Evolutionary conservation across 2,329 filamentous ascomycete species (phyloP), one percentile per base, ranked within the genome.

Genomic region (Epichloe typhina): DNA sequence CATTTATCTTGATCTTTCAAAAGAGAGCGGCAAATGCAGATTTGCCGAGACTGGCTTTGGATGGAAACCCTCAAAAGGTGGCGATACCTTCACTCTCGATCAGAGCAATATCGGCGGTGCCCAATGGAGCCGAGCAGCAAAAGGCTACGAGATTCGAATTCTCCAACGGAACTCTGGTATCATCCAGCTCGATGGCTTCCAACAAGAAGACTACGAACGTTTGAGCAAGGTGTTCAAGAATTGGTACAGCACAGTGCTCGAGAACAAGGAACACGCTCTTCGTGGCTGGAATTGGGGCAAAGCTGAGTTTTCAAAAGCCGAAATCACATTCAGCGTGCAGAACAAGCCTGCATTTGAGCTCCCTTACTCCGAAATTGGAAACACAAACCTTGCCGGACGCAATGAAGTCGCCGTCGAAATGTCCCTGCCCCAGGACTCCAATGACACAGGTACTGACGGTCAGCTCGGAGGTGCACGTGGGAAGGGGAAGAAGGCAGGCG

Each of bases 271-370:
- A 69, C 93, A 97, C 68, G 89, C 93, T 23, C 74, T 98, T 53
- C 83, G 93, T 59, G 93, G 93, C 51, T 98, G 93, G 93, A 98
- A 98, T 67, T 98, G 93, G 94, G 93, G 93, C 62, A 98, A 97
- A 71, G 88, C 88, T 56, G 93, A 98, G 62, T 95, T 98, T 65
- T 84, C 86, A 54, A 95, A 97, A 70, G 85, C 89, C 50, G 93
- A 98, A 72, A 80, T 98, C 51, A 80, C 87, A 33, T 98, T 98
- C 75, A 97, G 90, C 66, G 93, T 98, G 38, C 89, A 95, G 65
- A 98, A 96, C 69, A 83, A 89, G 60, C 93, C 93, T 3, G 88
- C 91, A 5, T 98, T 98, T 67, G 93, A 97, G 69, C 83, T 98
- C 5, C 90, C 94, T 12, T 98, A 97, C 72, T 87, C 89, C 45